Evolutionary conservation across 140 eudicot species (phyloP).

Genomic region (Stevia rebaudiana): DNA sequence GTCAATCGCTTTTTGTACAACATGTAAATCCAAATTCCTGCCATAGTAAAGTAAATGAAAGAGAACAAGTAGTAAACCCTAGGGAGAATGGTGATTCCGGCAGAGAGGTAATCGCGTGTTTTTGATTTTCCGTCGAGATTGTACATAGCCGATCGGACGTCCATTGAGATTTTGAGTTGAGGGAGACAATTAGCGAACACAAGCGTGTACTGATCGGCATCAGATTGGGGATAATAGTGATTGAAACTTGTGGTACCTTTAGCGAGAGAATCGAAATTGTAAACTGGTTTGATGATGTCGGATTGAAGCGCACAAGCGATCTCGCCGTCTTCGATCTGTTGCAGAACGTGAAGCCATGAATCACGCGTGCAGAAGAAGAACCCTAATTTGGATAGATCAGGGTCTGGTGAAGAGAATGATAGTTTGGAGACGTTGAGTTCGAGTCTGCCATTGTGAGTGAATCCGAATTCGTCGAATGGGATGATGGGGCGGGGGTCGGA

Average conservation of each 20-base stretch:
- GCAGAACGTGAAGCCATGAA: conserved; percentile 65
- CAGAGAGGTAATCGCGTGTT: conserved; percentile 61
- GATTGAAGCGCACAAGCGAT: conserved; percentile 62
- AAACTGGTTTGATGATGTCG: conserved; percentile 28
- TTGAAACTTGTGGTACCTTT: not conserved
- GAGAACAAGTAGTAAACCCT: conserved; percentile 53
- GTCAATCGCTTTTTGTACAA: conserved; percentile 52
- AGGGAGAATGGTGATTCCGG: conserved; percentile 62
- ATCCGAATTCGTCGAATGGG: conserved; percentile 78
- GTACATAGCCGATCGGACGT: conserved; percentile 64
- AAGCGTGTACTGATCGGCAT: conserved; percentile 59
- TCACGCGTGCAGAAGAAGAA: conserved; percentile 75
- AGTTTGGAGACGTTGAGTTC: conserved; percentile 58
- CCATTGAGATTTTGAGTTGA: conserved; percentile 45
- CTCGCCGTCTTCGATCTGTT: conserved; percentile 47
- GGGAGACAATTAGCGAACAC: conserved; percentile 65
- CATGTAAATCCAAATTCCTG: conserved; percentile 41
- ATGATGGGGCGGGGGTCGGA: conserved; percentile 66
- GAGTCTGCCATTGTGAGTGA: conserved; percentile 70
- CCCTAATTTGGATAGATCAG: conserved; percentile 50
- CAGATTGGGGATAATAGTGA: conserved; percentile 24
- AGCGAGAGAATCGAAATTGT: conserved; percentile 30
- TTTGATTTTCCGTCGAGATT: conserved; percentile 47
- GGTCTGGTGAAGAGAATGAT: conserved; percentile 27
- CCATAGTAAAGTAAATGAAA: conserved; percentile 33